Conservation (phyloP, 306 rosid species). For the Trifolium pratense region DNA sequence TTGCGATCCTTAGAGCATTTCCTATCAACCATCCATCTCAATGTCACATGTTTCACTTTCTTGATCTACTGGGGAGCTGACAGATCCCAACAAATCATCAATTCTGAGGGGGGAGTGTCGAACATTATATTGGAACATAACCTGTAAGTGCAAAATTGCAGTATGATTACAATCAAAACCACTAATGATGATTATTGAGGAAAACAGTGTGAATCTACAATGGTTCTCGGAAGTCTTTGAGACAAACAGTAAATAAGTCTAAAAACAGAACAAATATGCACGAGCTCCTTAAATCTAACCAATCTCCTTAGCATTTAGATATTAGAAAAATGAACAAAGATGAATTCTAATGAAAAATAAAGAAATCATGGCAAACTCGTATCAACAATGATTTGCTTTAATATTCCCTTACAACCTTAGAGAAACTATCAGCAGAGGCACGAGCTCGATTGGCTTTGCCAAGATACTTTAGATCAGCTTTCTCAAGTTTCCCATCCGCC, state of each 20-base stretch:
- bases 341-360: not conserved
- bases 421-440: conserved; percentile 92
- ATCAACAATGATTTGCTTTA: not conserved
- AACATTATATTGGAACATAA: conserved; percentile 76
- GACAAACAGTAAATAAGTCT: conserved; percentile 18
- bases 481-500: conserved; percentile 79
- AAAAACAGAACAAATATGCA: conserved; percentile 14
- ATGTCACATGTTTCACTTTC: conserved; percentile 50
- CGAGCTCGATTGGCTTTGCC: conserved; percentile 80
- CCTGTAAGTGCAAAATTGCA: conserved; percentile 51
- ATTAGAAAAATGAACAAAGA: conserved; percentile 15
- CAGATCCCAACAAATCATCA: conserved; percentile 69
- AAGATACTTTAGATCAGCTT: conserved; percentile 75
- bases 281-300: conserved; percentile 3
- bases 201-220: conserved; percentile 17
- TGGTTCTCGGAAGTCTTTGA: not conserved
- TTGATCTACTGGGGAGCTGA: conserved; percentile 53
- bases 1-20: conserved; percentile 13
- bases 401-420: conserved; percentile 71
- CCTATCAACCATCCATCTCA: conserved; percentile 71
- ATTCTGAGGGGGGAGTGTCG: conserved; percentile 73
- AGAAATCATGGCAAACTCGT: not conserved
- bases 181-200: conserved; percentile 3
- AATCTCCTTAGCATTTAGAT: conserved; percentile 16
- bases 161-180: conserved; percentile 22